These are phyloP conservation scores for Irpex sp. DNA, from an alignment of 1,284 basidiomycete species.

Conservation along the genomic window DNA sequence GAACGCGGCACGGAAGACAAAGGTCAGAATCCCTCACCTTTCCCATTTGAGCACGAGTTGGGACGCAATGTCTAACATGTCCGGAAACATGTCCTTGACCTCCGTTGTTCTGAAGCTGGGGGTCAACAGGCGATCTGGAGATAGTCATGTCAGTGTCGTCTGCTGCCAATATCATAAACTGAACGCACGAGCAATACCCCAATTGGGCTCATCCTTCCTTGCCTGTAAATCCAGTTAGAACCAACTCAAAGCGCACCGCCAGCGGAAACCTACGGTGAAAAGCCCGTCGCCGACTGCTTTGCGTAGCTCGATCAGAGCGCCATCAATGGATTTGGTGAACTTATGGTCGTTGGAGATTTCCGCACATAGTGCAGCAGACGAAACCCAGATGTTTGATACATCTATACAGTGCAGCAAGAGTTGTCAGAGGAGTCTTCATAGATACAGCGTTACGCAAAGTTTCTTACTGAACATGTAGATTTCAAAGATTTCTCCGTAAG, in stretches of 20 bases:
- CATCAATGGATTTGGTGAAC: slow-evolving; percentile 38
- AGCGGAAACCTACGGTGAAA: slow-evolving; percentile 32
- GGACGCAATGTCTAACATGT: slow-evolving; percentile 45
- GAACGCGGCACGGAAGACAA: no score
- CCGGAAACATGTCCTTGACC: slow-evolving; percentile 45
- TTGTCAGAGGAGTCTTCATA: not conserved
- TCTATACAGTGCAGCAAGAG: not conserved
- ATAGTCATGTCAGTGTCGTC: not conserved
- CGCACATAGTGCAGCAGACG: not conserved
- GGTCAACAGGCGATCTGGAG: slow-evolving; percentile 45
- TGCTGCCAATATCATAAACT: no score
- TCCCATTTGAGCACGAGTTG: slow-evolving; percentile 48
- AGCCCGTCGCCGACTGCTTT: slow-evolving; percentile 41
- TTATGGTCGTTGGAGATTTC: slow-evolving; percentile 42
- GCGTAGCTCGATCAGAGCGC: slow-evolving; percentile 35
- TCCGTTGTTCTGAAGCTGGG: slow-evolving; percentile 46
- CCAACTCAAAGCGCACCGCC: not conserved
- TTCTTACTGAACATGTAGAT: not conserved
- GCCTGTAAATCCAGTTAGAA: slow-evolving; percentile 27
- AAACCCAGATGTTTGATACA: not conserved
- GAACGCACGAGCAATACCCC: slow-evolving; percentile 43
- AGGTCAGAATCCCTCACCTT: slow-evolving; percentile 23
- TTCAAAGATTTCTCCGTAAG: not conserved
- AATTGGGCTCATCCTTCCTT: slow-evolving; percentile 35
- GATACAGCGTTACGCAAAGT: not conserved